These are phyloP conservation scores for Rhizopus sp. DNA, from an alignment of 371 early-diverging fungal species.

Conservation along the genomic window DNA sequence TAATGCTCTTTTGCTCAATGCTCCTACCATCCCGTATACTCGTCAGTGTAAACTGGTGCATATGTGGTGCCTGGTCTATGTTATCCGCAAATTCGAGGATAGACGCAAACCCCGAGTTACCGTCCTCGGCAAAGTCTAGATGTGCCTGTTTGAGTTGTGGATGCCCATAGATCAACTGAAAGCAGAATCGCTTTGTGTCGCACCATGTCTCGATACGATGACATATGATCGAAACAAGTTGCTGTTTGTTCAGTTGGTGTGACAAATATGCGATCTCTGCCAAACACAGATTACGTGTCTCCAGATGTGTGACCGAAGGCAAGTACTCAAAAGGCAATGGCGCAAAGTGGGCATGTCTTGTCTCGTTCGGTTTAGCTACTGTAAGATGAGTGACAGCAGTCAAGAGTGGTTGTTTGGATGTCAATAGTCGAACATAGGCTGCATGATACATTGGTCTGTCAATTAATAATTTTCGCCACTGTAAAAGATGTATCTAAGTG, in stretches of 20 bases:
- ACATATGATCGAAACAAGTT: constrained; percentile 8
- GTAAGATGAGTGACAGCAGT: constrained; percentile 8
- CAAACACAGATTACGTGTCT: constrained; percentile 24
- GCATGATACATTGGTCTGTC: constrained; percentile 9
- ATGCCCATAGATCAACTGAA: constrained; percentile 10
- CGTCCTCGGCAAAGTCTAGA: constrained; percentile 19
- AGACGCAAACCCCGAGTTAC: constrained; percentile 24
- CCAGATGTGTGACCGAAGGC: constrained; percentile 11
- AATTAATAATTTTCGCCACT: constrained; percentile 18
- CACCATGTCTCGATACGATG: constrained; percentile 29
- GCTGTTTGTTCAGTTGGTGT: constrained; percentile 4
- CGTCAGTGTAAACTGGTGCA: constrained; percentile 7
- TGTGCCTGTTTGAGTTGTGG: constrained; percentile 2
- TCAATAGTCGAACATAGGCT: constrained; percentile 15
- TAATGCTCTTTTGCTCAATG: constrained; percentile 9
- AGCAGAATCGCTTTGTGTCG: constrained; percentile 17
- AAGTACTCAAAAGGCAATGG: constrained; percentile 13
- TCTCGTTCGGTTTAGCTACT: constrained; percentile 22
- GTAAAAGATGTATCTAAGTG: background rate
- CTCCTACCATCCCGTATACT: constrained; percentile 18
- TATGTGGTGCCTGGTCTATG: background rate
- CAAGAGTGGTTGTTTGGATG: constrained; percentile 11
- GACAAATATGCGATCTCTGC: constrained; percentile 22
- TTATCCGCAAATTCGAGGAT: background rate
- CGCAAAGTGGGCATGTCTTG: constrained; percentile 21